Evolutionary conservation across 2,329 filamentous ascomycete species (phyloP), one percentile per base, ranked within the genome.

Genomic region (Xylaria sp.): DNA sequence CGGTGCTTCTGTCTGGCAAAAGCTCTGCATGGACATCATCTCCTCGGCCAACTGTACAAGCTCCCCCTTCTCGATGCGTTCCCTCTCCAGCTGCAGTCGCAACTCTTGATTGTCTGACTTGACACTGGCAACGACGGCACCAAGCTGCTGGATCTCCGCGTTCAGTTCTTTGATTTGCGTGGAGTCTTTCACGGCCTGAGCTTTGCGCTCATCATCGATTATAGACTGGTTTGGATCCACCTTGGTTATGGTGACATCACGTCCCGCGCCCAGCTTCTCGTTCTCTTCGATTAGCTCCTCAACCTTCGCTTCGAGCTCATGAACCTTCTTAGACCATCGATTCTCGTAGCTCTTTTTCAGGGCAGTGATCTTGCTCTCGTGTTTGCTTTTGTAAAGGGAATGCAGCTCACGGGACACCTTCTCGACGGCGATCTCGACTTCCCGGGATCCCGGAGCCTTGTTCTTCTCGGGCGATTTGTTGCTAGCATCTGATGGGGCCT

Each of bases 331-430:
- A 77, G 96, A 92, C 86, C 92, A 95, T 56, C 94, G 88, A 47
- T 86, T 85, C 75, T 97, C 92, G 78, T 98, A 90, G 64, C 85
- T 89, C 78, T 89, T 89, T 79, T 90, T 98, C 67, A 99, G 83
- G 3, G 93, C 94, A 1, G 91, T 86, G 44, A 98, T 94, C 80
- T 99, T 99, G 65, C 89, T 92, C 80, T 98, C 94, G 75, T 99
- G 95, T 79, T 99, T 99, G 73, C 90, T 88, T 80, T 97, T 98
- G 84, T 99, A 99, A 10, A 97, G 84, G 0, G 89, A 85, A 74
- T 99, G 95, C 40, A 99, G 84, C 73, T 99, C 95, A 29, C 92
- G 86, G n/a, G 94, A 93, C 40, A 98, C 93, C 67, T 93, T 92
- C 77, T 97, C 92, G 21, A 94, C 90, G 1, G 90, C 90, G 44